Percentiles rank a stretch among this genome's conserved stretches.
Conservation (phyloP, 306 rosid genomes). For the Lathyrus oleraceus region DNA sequence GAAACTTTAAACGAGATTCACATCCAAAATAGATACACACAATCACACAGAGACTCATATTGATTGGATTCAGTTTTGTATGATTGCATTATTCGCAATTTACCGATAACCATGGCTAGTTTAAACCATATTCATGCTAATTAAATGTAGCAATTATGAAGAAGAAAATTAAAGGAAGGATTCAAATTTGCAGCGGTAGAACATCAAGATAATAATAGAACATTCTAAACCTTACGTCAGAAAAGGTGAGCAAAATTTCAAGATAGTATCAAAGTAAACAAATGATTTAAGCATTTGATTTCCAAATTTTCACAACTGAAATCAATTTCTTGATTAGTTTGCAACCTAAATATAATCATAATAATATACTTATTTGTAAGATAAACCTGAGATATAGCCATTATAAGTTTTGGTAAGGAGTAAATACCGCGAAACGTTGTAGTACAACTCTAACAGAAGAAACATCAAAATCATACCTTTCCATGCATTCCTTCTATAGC, state of each 20-base stretch:
- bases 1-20: not conserved
- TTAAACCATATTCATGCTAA: too few relatives aligned
- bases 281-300: not conserved
- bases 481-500: constrained; percentile 97
- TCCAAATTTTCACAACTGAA: constrained; percentile 7
- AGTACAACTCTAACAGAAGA: not conserved
- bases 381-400: too few relatives aligned
- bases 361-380: too few relatives aligned
- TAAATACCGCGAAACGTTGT: too few relatives aligned
- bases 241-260: not conserved
- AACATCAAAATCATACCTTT: constrained; percentile 52
- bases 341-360: too few relatives aligned
- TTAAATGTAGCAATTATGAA: not conserved
- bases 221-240: not conserved
- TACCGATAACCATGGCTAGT: not conserved
- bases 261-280: not conserved
- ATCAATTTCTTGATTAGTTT: constrained; percentile 5
- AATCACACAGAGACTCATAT: too few relatives aligned
- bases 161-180: not conserved
- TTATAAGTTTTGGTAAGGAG: too few relatives aligned
- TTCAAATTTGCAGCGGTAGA: not conserved
- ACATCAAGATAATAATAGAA: not conserved
- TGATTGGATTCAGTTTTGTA: not conserved
- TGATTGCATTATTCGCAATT: not conserved
- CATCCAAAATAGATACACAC: not conserved